A percentile compares a stretch with the other conserved stretches of the same genome.
phyloP scores from a whole-genome alignment of 345 rosid genomes.

The Draba incana region DNA sequence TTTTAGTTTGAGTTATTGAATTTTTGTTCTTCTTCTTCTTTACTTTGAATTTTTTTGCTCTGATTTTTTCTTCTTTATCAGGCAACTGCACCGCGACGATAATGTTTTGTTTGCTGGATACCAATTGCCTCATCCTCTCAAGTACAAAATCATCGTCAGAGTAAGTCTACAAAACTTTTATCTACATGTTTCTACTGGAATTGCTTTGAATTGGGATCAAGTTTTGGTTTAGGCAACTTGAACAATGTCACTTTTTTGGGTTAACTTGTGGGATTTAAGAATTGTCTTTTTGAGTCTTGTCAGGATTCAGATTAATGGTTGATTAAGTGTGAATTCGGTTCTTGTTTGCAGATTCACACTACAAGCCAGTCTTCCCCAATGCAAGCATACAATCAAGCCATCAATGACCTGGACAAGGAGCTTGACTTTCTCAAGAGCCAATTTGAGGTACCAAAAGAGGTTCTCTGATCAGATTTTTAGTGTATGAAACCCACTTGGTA shows the following conservation, averaged over 20 bases:
- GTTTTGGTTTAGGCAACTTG: neutral
- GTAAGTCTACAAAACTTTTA: too few relatives aligned
- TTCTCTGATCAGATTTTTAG: constrained; percentile 8
- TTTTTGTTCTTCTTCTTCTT: too few relatives aligned
- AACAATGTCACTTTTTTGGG: neutral
- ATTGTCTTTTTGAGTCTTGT: too few relatives aligned
- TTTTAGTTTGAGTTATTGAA: too few relatives aligned
- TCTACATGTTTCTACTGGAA: neutral
- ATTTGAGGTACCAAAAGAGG: constrained; percentile 62
- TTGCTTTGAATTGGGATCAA: constrained; percentile 11
- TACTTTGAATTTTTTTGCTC: constrained; percentile 8
- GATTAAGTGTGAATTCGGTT: too few relatives aligned
- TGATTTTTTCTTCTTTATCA: constrained; percentile 29
- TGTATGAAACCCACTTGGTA: constrained; percentile 12
- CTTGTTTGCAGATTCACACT: constrained; percentile 70
- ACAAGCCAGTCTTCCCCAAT: constrained; percentile 96
- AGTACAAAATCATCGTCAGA: constrained; percentile 75
- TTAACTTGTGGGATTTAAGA: too few relatives aligned
- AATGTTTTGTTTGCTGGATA: constrained; percentile 95
- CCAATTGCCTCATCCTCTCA: constrained; percentile 94
- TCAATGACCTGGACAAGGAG: constrained; percentile 92
- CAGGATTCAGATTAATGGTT: too few relatives aligned
- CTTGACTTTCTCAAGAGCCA: constrained; percentile 73
- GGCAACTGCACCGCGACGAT: constrained; percentile 93
- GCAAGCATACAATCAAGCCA: constrained; percentile 96